These are phyloP conservation scores for Pythium folliculosum DNA, from an alignment of 352 stramenopile species.

Conservation along the genomic window DNA sequence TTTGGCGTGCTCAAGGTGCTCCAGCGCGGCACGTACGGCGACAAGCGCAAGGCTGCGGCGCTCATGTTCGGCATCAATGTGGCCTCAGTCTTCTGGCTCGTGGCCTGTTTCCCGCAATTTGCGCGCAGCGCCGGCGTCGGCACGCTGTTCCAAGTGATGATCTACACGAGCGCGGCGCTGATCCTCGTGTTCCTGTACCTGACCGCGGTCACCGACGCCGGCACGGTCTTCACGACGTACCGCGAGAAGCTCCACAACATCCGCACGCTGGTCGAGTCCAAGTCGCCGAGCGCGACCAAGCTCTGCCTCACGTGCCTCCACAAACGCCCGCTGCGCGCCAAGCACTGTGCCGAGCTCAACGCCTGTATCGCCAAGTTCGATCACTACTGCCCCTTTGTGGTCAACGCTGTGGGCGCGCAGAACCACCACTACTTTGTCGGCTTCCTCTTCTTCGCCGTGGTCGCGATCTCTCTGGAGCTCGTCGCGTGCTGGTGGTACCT, in stretches of 20 bases:
- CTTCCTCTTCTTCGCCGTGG: slow-evolving; percentile 85
- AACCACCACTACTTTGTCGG: slow-evolving; percentile 95
- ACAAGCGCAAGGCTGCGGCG: slow-evolving; percentile 72
- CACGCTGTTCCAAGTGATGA: slow-evolving; percentile 32
- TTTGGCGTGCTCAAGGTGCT: slow-evolving; percentile 53
- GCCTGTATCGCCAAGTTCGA: slow-evolving; percentile 83
- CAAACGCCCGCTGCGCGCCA: slow-evolving; percentile 69
- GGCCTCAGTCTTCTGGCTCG: slow-evolving; percentile 67
- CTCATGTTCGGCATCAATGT: slow-evolving; percentile 79
- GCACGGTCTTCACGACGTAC: slow-evolving; percentile 67
- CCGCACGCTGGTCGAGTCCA: slow-evolving; percentile 66
- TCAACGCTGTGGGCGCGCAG: slow-evolving; percentile 93
- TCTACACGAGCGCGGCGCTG: slow-evolving; percentile 23
- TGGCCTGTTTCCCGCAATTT: slow-evolving; percentile 44
- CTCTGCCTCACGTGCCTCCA: slow-evolving; percentile 81
- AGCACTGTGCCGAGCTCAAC: slow-evolving; percentile 79
- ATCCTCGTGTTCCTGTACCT: slow-evolving; percentile 61
- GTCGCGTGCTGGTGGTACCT: slow-evolving; percentile 48
- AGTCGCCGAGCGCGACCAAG: slow-evolving; percentile 70
- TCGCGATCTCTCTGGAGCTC: slow-evolving; percentile 56
- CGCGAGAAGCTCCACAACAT: slow-evolving; percentile 76
- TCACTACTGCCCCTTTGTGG: slow-evolving; percentile 86
- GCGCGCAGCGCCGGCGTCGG: slow-evolving; percentile 25
- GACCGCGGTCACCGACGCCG: slow-evolving; percentile 53
- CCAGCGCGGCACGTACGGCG: slow-evolving; percentile 62